Base-by-base conservation (phyloP, 169 alveolate genomes). In the Plasmodium blacklocki region DNA sequence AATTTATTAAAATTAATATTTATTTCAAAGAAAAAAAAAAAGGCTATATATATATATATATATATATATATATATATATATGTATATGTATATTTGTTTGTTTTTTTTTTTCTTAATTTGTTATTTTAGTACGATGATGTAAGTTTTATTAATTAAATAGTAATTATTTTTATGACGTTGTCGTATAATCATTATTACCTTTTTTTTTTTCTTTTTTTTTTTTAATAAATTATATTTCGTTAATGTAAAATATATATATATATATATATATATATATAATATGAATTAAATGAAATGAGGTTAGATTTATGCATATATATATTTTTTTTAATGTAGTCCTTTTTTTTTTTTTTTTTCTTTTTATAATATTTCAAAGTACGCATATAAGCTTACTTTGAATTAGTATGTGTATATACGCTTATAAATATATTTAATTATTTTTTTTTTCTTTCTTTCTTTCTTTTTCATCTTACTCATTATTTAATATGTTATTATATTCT, bases 351-450 rank as follows among this genome's bases (percentile, higher is more conserved):
- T 60, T 15, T 15, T 19, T 15, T 5, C 9, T 7, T 60, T 19
- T 23, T 8, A 60, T 60, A 19, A 19, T 29, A 32, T 66, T 66
- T 66, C 15, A 18, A 26, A 29, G 18, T 29, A 29, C n/a, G 73
- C 73, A 66, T 66, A 66, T 45, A 45, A 9, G 63, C 63, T 12
- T 21, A 45, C 19, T 62, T 45, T 45, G 63, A 18, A 19, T 21
- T 26, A 54, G 54, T 73, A 54, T 73, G 56, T 64, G 75, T 76
- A 66, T 56, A 64, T 64, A 66, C 76, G 21, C 45, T 19, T 2
- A 63, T 19, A 23, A 14, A 63, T 14, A 63, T 54, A 11, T 15
- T 14, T 54, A 54, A n/a, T 14, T 15, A 32, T 32, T 54, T 15
- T 54, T 54, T 15, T 32, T 32, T 1, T 32, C 5, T 1, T 8